These are phyloP conservation scores for Lactarius hengduanensis DNA, from an alignment of 768 basidiomycete species.

Conservation along the genomic window DNA sequence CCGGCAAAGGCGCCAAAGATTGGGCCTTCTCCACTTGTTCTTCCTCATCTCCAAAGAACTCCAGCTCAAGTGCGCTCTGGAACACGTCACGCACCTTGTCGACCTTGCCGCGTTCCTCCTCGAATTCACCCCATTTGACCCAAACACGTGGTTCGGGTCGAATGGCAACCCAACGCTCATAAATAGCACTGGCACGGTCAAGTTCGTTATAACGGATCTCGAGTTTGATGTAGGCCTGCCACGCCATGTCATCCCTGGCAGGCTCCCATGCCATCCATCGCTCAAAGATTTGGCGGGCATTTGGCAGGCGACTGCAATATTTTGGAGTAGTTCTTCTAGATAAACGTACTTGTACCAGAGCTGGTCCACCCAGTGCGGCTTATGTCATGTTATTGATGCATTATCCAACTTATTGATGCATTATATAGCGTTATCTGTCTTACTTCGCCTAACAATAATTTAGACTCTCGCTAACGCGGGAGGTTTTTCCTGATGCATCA, in stretches of 20 bases:
- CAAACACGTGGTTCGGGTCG: slow-evolving; percentile 62
- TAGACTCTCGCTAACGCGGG: too few relatives aligned
- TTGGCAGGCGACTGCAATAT: slow-evolving; percentile 92
- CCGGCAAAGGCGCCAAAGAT: slow-evolving; percentile 90
- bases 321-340: slow-evolving; percentile 94
- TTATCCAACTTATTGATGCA: too few relatives aligned
- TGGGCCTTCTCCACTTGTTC: slow-evolving; percentile 77
- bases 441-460: too few relatives aligned
- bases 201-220: slow-evolving; percentile 91
- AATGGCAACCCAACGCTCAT: slow-evolving; percentile 86
- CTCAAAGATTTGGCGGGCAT: slow-evolving; percentile 97
- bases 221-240: slow-evolving; percentile 99
- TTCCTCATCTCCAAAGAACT: slow-evolving; percentile 63
- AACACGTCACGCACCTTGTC: slow-evolving; percentile 68
- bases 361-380: too few relatives aligned
- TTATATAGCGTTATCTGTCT: too few relatives aligned
- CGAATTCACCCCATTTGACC: slow-evolving; percentile 65
- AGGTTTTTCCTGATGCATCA: too few relatives aligned
- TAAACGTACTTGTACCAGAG: slow-evolving; percentile 99
- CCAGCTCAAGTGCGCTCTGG: slow-evolving; percentile 62
- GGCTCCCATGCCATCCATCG: slow-evolving; percentile 99
- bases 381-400: too few relatives aligned
- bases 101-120: slow-evolving; percentile 57
- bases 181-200: slow-evolving; percentile 87
- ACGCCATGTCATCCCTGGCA: slow-evolving; percentile 98